A percentile compares a stretch with the other conserved stretches of the same genome.
These are phyloP conservation scores for Ceratonia siliqua DNA, from an alignment of 306 rosid species.

Conservation along the genomic window DNA sequence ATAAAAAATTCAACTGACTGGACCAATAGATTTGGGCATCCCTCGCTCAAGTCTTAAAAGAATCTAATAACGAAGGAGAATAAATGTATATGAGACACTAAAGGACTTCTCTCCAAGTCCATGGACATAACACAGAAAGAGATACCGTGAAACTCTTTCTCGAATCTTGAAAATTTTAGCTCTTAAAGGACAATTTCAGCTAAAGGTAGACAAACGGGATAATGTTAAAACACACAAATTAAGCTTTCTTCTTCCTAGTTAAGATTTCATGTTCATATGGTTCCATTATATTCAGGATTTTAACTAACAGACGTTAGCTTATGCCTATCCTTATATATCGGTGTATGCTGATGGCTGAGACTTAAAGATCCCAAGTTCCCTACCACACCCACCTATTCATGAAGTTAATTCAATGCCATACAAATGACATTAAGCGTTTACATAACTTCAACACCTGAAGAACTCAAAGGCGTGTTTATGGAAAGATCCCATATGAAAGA, in stretches of 20 bases:
- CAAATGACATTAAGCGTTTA: background rate
- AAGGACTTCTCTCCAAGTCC: background rate
- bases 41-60: background rate
- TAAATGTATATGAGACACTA: background rate
- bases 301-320: background rate
- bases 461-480: background rate
- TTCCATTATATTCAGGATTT: background rate
- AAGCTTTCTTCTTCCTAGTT: background rate
- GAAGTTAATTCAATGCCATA: background rate
- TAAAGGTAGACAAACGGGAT: background rate
- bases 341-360: background rate
- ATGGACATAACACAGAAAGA: background rate
- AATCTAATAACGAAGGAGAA: background rate
- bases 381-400: background rate
- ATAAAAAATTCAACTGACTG: background rate
- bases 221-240: background rate
- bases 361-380: background rate
- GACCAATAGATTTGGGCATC: constrained; percentile 1
- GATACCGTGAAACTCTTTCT: background rate
- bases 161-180: background rate
- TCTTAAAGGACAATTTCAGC: background rate
- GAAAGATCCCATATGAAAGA: background rate
- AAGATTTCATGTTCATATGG: background rate
- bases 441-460: background rate
- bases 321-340: background rate